phyloP scores from a whole-genome alignment of 1,284 basidiomycete species.

The Meira nashicola region DNA sequence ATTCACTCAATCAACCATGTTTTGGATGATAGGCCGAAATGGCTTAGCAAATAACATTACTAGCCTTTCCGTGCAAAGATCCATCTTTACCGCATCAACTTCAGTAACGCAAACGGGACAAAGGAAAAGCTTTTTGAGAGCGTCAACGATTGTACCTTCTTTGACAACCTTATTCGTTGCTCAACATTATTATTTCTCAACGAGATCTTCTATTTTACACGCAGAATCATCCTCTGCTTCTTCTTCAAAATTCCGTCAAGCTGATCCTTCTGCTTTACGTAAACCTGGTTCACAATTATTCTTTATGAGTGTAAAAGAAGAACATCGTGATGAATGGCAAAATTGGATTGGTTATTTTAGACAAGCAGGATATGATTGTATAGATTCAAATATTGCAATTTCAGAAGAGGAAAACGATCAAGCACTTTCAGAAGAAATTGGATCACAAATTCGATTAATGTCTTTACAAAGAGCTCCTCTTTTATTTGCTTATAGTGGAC shows the following conservation, averaged over 20 bases:
- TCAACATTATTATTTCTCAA: not conserved
- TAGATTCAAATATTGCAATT: slow-evolving; percentile 5
- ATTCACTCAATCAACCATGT: too few relatives aligned
- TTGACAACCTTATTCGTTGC: not conserved
- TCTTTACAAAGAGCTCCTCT: slow-evolving; percentile 7
- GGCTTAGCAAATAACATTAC: too few relatives aligned
- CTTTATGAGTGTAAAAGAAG: slow-evolving; percentile 7
- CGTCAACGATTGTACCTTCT: not conserved
- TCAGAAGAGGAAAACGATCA: not conserved
- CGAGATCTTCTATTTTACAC: not conserved
- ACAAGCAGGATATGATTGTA: slow-evolving; percentile 8
- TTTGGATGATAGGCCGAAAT: too few relatives aligned
- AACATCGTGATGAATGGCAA: not conserved
- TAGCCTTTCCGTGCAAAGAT: too few relatives aligned
- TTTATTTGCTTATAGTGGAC: not conserved
- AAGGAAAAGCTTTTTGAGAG: too few relatives aligned
- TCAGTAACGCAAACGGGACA: too few relatives aligned
- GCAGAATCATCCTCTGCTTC: slow-evolving; percentile 6
- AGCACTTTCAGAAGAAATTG: not conserved
- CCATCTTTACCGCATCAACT: too few relatives aligned
- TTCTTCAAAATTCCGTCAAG: not conserved
- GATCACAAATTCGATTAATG: slow-evolving; percentile 1
- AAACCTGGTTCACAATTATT: slow-evolving; percentile 1
- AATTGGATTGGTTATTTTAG: slow-evolving; percentile 9
- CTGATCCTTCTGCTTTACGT: slow-evolving; percentile 1